Conservation (phyloP, 495 filamentous ascomycete species). For the Filosporella fistucella region DNA sequence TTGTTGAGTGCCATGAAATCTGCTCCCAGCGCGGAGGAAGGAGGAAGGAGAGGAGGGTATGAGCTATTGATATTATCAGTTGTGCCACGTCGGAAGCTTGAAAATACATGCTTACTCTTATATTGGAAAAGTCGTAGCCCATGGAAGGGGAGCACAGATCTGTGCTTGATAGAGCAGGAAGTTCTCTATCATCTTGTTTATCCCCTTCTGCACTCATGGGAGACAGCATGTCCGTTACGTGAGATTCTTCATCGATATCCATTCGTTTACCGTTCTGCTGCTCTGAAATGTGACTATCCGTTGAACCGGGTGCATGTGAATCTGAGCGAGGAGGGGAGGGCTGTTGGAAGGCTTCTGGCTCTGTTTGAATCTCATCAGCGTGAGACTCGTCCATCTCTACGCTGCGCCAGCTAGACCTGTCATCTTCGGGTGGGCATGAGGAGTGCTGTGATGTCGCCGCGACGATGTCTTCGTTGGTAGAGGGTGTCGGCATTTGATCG, state of each 20-base stretch:
- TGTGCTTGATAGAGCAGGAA: slow-evolving; percentile 10
- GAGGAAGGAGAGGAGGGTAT: slow-evolving; percentile 66
- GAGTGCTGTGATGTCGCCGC: slow-evolving; percentile 17
- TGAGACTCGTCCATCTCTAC: slow-evolving; percentile 20
- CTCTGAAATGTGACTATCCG: slow-evolving; percentile 16
- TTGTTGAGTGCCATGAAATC: slow-evolving; percentile 84
- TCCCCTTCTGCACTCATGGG: slow-evolving; percentile 23
- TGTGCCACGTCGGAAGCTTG: background rate
- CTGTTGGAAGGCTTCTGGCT: slow-evolving; percentile 21
- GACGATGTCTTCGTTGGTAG: slow-evolving; percentile 27
- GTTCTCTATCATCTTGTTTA: slow-evolving; percentile 22
- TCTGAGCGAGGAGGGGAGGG: slow-evolving; percentile 23
- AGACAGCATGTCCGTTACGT: slow-evolving; percentile 22
- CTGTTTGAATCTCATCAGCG: slow-evolving; percentile 10
- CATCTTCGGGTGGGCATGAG: slow-evolving; percentile 31
- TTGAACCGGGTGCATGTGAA: slow-evolving; percentile 14
- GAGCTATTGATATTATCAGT: slow-evolving; percentile 34
- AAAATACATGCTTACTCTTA: slow-evolving; percentile 45
- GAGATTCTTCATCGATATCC: slow-evolving; percentile 27
- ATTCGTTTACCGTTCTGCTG: slow-evolving; percentile 21
- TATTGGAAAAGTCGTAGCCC: slow-evolving; percentile 62
- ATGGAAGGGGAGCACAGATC: slow-evolving; percentile 29
- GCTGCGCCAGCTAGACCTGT: slow-evolving; percentile 25
- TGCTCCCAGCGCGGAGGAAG: slow-evolving; percentile 82
- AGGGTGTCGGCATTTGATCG: slow-evolving; percentile 48